Conservation (phyloP, 176 grass and related monocot species). For the Chrysopogon serrulatus region DNA sequence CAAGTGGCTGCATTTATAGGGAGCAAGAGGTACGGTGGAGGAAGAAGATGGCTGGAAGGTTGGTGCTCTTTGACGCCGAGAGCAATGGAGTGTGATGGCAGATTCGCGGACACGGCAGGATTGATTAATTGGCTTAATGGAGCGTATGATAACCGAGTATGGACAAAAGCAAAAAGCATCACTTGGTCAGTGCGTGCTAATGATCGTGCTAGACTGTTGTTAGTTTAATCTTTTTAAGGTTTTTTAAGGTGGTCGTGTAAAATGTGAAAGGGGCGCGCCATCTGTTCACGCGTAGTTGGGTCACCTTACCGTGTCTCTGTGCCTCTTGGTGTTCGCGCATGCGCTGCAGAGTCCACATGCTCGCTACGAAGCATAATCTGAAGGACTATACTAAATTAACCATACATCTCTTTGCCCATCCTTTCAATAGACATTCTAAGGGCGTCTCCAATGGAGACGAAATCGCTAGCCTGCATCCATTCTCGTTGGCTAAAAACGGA, state of each 20-base stretch:
- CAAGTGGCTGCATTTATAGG: slow-evolving; percentile 39
- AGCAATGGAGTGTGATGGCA: slow-evolving; percentile 33
- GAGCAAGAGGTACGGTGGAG: neutral
- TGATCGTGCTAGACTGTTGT: slow-evolving; percentile 14
- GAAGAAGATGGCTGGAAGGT: slow-evolving; percentile 46
- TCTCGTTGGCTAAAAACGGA: no score
- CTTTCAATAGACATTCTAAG: neutral
- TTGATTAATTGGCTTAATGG: slow-evolving; percentile 38
- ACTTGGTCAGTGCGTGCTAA: slow-evolving; percentile 3
- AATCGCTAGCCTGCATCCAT: no score
- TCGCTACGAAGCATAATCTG: neutral
- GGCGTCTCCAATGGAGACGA: no score
- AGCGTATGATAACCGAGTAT: slow-evolving; percentile 22
- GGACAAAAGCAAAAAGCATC: slow-evolving; percentile 36
- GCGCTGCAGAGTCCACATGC: neutral
- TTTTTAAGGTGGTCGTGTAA: slow-evolving; percentile 4
- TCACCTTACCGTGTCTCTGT: neutral
- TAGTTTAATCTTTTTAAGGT: neutral
- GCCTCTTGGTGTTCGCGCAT: neutral
- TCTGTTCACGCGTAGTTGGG: slow-evolving; percentile 17
- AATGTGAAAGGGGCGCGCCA: slow-evolving; percentile 38
- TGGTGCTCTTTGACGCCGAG: slow-evolving; percentile 27
- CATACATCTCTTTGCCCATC: neutral
- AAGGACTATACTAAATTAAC: neutral
- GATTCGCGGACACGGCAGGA: slow-evolving; percentile 23